These are phyloP conservation scores for Penicillium atrosanguineum DNA, from an alignment of 495 filamentous ascomycete genomes.

Conservation along the genomic window DNA sequence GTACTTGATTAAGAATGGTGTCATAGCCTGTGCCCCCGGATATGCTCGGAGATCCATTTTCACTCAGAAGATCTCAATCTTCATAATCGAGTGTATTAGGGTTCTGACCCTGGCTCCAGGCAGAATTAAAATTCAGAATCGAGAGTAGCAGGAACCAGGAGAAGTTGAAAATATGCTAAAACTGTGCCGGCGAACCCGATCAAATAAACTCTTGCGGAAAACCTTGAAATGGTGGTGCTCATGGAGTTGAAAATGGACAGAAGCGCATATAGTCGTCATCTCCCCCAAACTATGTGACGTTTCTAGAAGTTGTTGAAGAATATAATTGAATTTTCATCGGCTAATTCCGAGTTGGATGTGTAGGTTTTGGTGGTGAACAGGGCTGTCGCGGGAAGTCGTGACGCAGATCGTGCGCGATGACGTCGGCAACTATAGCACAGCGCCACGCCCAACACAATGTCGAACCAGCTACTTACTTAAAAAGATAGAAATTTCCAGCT, in stretches of 20 bases:
- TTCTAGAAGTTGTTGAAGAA: not conserved
- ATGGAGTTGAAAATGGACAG: not conserved
- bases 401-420: not conserved
- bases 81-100: too few species aligned
- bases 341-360: not conserved
- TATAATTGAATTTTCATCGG: not conserved
- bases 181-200: not conserved
- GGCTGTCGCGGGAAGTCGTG: not conserved
- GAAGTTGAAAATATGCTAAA: not conserved
- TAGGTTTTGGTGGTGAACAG: not conserved
- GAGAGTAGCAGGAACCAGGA: not conserved
- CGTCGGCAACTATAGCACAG: not conserved
- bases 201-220: not conserved
- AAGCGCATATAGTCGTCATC: not conserved
- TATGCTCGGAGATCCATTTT: too few species aligned
- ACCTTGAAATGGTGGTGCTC: not conserved
- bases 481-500: not conserved
- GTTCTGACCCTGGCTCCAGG: not conserved
- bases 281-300: not conserved
- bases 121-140: not conserved
- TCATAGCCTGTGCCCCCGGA: too few species aligned
- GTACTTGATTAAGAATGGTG: too few species aligned
- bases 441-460: not conserved
- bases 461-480: not conserved
- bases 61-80: too few species aligned